Base-by-base conservation (phyloP, 164 flowering plant species). In the Aristolochia contorta region DNA sequence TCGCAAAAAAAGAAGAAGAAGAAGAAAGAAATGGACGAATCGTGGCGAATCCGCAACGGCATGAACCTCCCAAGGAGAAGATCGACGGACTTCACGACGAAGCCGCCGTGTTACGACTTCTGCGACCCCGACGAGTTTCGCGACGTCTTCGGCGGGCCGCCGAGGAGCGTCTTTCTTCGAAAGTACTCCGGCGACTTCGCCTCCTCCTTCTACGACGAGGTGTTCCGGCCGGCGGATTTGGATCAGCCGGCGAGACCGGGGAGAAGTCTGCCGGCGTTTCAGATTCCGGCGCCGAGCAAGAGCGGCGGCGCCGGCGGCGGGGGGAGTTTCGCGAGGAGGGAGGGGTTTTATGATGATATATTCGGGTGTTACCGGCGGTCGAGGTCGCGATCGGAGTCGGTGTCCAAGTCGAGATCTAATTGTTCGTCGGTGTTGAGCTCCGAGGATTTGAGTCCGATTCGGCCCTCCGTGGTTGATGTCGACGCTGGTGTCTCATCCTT, bases 91-190 rank as follows among this genome's bases (percentile, higher is more conserved):
- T 57, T 43, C 63, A 65, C 24, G 61, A 65, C 32, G 13, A 19
- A 20, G 27, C 24, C 3, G 33, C 8, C 24, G 12, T 49, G 19
- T 18, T 46, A 71, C 18, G 64, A 57, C 19, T 15, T 65, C 19
- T 61, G 72, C 0, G 62, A 77, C 50, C 77, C 84, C 0, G 79
- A 82, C 6, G 87, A 83, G 64, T 83, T 83, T 75, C 43, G 71
- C 67, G 97, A 90, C 65, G 94, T 91, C n/a, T 91, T 84, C 49
- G 97, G 97, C 13, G 97, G 97, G 4, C 96, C 97, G 2, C 97
- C 96, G 1, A 63, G 82, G 32, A 86, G 75, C n/a, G 69, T 83
- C 1, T 66, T 84, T 6, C 56, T 69, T 21, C 77, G 83, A 22
- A 69, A 75, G 47, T 65, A 65, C 55, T 79, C 89, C 16, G 71